Evolutionary conservation across 2,329 filamentous ascomycete species (phyloP).

Genomic region (Fusarium sp.): DNA sequence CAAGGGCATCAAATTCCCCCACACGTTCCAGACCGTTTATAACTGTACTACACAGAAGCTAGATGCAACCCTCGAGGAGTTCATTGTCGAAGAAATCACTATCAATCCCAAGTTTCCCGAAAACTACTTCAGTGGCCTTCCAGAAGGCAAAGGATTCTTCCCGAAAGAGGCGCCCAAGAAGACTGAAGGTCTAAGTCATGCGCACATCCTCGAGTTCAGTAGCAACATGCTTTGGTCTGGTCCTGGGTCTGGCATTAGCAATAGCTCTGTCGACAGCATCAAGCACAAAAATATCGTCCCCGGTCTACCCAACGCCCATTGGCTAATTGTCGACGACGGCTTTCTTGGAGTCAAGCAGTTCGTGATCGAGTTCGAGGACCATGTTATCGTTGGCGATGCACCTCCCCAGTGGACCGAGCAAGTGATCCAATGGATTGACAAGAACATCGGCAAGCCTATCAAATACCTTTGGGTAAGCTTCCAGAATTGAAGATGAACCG

Average conservation of each 20-base stretch:
- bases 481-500: not conserved
- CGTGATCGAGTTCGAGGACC: not conserved
- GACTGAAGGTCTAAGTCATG: not conserved
- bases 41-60: no score
- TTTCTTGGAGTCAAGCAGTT: not conserved
- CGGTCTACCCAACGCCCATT: not conserved
- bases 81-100: no score
- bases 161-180: not conserved
- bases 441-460: not conserved
- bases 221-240: not conserved
- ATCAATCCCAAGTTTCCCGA: no score
- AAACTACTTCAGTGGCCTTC: no score
- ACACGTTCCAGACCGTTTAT: no score
- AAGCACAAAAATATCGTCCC: not conserved
- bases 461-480: not conserved
- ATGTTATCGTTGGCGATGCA: not conserved
- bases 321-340: not conserved
- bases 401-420: not conserved
- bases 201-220: not conserved
- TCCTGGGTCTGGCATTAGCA: not conserved
- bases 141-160: rapidly evolving
- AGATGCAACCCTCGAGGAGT: no score
- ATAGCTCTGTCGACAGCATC: not conserved
- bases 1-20: no score
- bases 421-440: not conserved